phyloP scores from a whole-genome alignment of 345 rosid genomes.

The Kandelia obovata region DNA sequence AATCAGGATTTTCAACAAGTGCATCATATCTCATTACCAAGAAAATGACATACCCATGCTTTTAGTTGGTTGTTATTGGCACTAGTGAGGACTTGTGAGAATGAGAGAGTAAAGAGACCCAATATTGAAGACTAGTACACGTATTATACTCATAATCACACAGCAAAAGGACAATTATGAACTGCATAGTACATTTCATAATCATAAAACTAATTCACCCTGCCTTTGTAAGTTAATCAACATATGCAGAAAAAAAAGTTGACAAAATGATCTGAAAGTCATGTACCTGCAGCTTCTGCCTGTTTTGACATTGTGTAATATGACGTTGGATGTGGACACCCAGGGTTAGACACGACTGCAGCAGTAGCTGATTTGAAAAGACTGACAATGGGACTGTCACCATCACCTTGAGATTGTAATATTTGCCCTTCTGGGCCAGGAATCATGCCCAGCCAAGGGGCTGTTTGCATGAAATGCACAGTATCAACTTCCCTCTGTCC shows the following conservation, averaged over 20 bases:
- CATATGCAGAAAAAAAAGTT: background rate
- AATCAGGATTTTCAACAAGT: too few species aligned
- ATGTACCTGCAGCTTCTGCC: conserved; percentile 97
- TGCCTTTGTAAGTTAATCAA: conserved; percentile 2
- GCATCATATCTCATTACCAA: too few species aligned
- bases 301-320: conserved; percentile 94
- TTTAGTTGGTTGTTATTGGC: too few species aligned
- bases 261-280: background rate
- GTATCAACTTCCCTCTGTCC: conserved; percentile 85
- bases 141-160: too few species aligned
- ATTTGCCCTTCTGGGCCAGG: conserved; percentile 89
- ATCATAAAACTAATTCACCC: background rate
- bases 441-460: conserved; percentile 90
- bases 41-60: too few species aligned
- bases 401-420: conserved; percentile 71
- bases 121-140: too few species aligned
- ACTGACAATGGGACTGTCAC: conserved; percentile 79
- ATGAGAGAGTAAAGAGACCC: too few species aligned
- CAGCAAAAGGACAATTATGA: background rate
- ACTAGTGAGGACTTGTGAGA: too few species aligned
- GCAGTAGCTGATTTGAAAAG: conserved; percentile 83
- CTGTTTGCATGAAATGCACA: conserved; percentile 84
- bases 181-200: background rate
- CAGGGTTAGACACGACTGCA: conserved; percentile 69
- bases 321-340: conserved; percentile 71